Base-by-base conservation (phyloP, 768 basidiomycete species). In the Kwoniella europaea region DNA sequence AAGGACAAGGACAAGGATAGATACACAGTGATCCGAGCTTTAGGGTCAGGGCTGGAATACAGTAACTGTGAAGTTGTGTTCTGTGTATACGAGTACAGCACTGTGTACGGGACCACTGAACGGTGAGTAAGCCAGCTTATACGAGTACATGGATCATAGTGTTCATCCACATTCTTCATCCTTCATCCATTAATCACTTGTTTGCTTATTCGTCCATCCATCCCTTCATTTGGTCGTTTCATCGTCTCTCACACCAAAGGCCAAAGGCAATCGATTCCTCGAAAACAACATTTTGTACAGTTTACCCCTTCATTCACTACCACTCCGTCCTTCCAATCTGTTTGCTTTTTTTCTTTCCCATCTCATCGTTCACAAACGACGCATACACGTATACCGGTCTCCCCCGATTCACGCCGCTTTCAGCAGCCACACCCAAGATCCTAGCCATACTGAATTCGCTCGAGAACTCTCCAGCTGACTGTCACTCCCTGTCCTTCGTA, bases 321-420 rank as follows among this genome's bases (percentile, higher is more conserved):
- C 46, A 50, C 46, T 50, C 20, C 57, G 16, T 58, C 57, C 57
- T 24, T 58, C 57, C 57, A 35, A 27, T 58, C 22, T 58, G 27
- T 27, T 27, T 35, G 29, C 24, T 15, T 58, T 13, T 3, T 56
- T 58, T 13, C 12, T 56, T 56, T 22, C 6, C 54, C 54, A 29
- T 27, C 27, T 27, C 55, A 58, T 16, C 20, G 15, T 16, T 20
- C 27, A 20, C 13, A 20, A 41, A 5, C 15, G 0, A 16, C 16
- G 13, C 9, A 35, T 13, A 58, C 20, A 16, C 57, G 27, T 58
- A 58, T 35, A 27, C 35, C 57, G 15, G 57, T 58, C 29, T 27
- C 10, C 15, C 4, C 57, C 29, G 35, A 50, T 41, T 12, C 15
- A 29, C 35, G 29, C 57, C 57, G 57, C 57, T 58, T 58, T 58